Percentiles rank a stretch among this genome's conserved stretches.
Conservation (phyloP, 23 red algal species). For the Gracilaria domingensis region DNA sequence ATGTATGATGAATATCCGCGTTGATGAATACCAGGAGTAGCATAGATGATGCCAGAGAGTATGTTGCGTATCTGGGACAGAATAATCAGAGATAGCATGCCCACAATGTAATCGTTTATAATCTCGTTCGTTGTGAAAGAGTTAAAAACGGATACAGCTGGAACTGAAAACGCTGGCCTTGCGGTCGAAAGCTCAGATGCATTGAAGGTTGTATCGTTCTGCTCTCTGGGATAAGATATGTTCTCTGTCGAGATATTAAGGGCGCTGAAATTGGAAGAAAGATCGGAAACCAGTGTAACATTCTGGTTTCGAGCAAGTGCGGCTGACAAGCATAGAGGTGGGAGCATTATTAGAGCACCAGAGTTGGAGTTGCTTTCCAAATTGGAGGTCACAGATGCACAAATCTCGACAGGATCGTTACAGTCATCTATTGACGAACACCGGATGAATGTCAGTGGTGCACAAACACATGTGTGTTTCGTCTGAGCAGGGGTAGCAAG, state of each 20-base stretch:
- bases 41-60: neutral
- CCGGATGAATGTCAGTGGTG: neutral
- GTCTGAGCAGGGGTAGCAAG: too few relatives aligned
- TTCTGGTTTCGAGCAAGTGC: neutral
- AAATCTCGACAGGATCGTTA: neutral
- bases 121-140: neutral
- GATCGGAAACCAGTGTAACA: neutral
- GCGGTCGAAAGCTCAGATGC: neutral
- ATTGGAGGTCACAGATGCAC: too few relatives aligned
- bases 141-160: neutral
- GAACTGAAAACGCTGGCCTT: neutral
- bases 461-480: neutral
- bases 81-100: neutral
- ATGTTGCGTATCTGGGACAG: neutral
- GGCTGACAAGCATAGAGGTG: neutral
- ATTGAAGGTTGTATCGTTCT: neutral
- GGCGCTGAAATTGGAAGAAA: neutral
- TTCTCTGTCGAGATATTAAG: neutral
- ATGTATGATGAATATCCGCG: neutral
- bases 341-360: neutral
- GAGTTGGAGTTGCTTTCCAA: neutral
- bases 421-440: neutral
- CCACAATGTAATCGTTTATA: neutral
- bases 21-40: neutral
- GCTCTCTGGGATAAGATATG: neutral